These are phyloP conservation scores for Clonostachys solani DNA, from an alignment of 2,329 filamentous ascomycete genomes.

Conservation along the genomic window DNA sequence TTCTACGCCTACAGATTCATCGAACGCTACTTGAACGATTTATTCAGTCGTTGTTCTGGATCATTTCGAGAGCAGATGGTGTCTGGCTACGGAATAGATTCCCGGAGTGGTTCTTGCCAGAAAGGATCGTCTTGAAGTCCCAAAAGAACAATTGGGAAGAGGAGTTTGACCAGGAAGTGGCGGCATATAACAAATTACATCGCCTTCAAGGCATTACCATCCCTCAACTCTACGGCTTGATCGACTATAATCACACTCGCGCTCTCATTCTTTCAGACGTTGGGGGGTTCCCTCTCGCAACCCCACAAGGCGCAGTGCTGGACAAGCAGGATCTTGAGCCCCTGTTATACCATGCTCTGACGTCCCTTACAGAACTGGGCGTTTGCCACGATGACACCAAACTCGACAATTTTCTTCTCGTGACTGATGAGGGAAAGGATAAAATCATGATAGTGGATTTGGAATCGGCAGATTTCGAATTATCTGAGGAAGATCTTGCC, in stretches of 20 bases:
- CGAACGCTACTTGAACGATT: not conserved
- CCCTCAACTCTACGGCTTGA: constrained; percentile 7
- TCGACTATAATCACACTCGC: constrained; percentile 3
- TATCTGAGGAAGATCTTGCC: too few relatives aligned
- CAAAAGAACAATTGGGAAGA: constrained; percentile 7
- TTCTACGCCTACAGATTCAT: not conserved
- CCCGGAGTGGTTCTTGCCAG: constrained; percentile 5
- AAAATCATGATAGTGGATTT: constrained; percentile 5
- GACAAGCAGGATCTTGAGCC: not conserved
- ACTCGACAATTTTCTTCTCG: constrained; percentile 6
- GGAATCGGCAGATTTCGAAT: not conserved
- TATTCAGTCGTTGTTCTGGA: not conserved
- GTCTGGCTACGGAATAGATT: not conserved
- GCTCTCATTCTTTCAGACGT: constrained; percentile 8
- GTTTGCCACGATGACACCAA: constrained; percentile 5
- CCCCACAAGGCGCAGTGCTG: not conserved
- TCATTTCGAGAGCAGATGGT: not conserved
- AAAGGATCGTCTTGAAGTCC: constrained; percentile 8
- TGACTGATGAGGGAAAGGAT: constrained; percentile 2
- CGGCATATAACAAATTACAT: constrained; percentile 4
- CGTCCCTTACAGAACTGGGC: not conserved
- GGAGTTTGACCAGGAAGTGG: constrained; percentile 10
- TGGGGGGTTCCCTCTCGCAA: constrained; percentile 2
- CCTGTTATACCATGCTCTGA: not conserved
- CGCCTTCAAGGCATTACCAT: constrained; percentile 6